Conservation (phyloP, 1,284 basidiomycete genomes). For the Ustilago esculenta region DNA sequence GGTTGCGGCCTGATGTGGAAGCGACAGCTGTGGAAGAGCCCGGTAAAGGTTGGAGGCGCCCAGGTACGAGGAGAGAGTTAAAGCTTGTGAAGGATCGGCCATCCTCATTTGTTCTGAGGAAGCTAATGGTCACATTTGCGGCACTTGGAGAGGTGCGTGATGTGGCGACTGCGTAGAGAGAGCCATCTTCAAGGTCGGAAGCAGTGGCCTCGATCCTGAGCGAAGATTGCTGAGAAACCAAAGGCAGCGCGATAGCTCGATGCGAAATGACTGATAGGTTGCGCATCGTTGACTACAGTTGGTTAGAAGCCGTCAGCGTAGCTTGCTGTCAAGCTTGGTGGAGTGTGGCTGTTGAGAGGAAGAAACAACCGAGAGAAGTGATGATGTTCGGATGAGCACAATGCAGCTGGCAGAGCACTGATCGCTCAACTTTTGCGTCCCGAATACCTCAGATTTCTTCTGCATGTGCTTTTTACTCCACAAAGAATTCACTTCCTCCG, state of each 20-base stretch:
- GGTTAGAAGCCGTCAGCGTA: background rate
- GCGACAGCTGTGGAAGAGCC: slow-evolving; percentile 26
- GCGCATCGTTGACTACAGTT: slow-evolving; percentile 20
- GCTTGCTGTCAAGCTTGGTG: background rate
- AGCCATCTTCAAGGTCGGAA: slow-evolving; percentile 33
- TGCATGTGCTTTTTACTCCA: too few relatives aligned
- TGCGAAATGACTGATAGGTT: slow-evolving; percentile 41
- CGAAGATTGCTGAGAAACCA: slow-evolving; percentile 1
- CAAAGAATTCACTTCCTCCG: too few relatives aligned
- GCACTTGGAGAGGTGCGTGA: slow-evolving; percentile 25
- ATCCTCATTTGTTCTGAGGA: slow-evolving; percentile 6
- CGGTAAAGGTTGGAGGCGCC: slow-evolving; percentile 12
- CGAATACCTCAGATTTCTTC: too few relatives aligned
- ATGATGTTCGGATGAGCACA: too few relatives aligned
- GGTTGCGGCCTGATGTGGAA: slow-evolving; percentile 12
- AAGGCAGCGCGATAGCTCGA: slow-evolving; percentile 26
- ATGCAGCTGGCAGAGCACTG: too few relatives aligned
- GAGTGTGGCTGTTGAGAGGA: background rate
- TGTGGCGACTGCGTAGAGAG: slow-evolving; percentile 40
- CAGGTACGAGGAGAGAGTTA: slow-evolving; percentile 33
- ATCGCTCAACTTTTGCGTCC: too few relatives aligned
- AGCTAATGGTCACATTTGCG: slow-evolving; percentile 29
- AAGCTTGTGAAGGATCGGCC: slow-evolving; percentile 8
- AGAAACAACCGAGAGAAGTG: background rate
- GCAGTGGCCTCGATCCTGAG: slow-evolving; percentile 34